Base-by-base conservation (phyloP, 1,139 yeast genomes). In the Geotrichum citri-aurantii region DNA sequence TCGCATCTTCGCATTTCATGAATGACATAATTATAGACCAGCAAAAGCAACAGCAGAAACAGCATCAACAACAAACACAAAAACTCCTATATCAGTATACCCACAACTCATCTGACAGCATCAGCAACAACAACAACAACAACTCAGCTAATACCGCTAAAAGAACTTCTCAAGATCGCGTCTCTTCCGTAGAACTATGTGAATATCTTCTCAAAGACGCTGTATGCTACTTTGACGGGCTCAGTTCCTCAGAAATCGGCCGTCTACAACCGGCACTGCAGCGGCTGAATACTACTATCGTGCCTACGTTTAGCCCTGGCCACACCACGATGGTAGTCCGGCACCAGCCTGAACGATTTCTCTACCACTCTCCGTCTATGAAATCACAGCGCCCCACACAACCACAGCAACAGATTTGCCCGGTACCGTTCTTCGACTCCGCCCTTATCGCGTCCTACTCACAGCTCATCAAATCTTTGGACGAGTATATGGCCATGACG, bases 111-210 rank as follows among this genome's bases (percentile, higher is more conserved):
- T 33, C 40, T 14, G n/a, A 33, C n/a, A 33, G 40, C 17, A 33
- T 33, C 17, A 33, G 17, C 29, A 26, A 5, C 7, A 26, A 26
- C 17, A 33, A 11, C 17, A 33, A 5, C 29, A 26, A 5, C 7
- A 26, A 26, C 29, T 7, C 29, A 11, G 4, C 1, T 33, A 6
- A 5, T 12, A 33, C 17, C n/a, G 17, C 40, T 33, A 33, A n/a
- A 2, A 3, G 10, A 33, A 2, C 40, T 33, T 7, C 17, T 33
- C 51, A 52, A 71, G 72, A 73, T 64, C 60, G 62, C 70, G 65
- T 71, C 72, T 62, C 71, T 68, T 73, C 40, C 7, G 40, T 12
- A 33, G 7, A 33, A n/a, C 40, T n/a, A 11, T 33, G 17, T 7
- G 40, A 33, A 33, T 33, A 12, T 33, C n/a, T 33, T 12, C 40